Evolutionary conservation across 306 rosid genomes (phyloP), one percentile per base, ranked within the genome.

Genomic region (Glycine soja): DNA sequence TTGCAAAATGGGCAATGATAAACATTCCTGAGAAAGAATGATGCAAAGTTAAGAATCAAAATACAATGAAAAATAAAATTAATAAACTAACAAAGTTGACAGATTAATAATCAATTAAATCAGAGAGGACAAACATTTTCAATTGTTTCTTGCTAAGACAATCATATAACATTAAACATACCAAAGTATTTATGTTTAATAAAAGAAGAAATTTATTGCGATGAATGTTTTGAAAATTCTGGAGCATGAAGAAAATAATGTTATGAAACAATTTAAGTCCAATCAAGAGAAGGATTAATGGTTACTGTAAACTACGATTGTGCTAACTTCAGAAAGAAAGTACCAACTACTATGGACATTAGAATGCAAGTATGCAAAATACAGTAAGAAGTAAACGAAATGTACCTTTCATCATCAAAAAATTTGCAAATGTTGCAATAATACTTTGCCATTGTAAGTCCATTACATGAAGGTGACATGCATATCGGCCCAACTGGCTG

Each of bases 1-100:
- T 96, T 96, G 92, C 99, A 96, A 90, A 85, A 96, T 16, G 99
- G 99, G 93, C 99, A 96, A 78, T 96, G 99, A 83, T 96, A 96
- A 47, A 96, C 97, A 84, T 86, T 82, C 92, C 98, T 94, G 96
- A 24, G 73, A 78, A 72, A 75, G 73, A 38, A 84, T 15, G 32
- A 30, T 6, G 15, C 59, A 43, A 61, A 11, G 68, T 83, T 52
- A 71, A 48, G 50, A 32, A 38, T 46, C 68, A 77, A 54, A 70
- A 50, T 32, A 52, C 59, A 57, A 16, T 18, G 34, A 78, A 77
- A 83, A 61, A 54, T 30, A 78, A 74, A 74, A 76, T 40, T 62
- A 69, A 34, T 43, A 70, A 43, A 52, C 51, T 12, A 58, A 66
- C 42, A 80, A 56, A 66, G 5, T 7, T 72, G 53, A 72, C 16